Percentiles rank a stretch among this genome's conserved stretches.
phyloP scores from a whole-genome alignment of 2,329 filamentous ascomycete species.

The Trichoderma cornu-damae region DNA sequence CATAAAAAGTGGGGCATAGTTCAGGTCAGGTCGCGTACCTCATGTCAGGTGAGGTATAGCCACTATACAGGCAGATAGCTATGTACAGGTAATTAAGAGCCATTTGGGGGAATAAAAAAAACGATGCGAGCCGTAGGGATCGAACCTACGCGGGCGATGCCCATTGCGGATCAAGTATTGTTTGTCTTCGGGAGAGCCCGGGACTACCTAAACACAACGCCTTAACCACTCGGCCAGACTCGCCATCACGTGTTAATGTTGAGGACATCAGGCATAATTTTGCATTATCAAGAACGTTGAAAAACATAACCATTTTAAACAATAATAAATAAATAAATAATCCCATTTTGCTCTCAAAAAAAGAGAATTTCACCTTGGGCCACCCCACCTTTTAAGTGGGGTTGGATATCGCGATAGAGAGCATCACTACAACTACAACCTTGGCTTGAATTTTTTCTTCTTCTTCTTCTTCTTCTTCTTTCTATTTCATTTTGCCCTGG shows the following conservation, averaged over 20 bases:
- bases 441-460: background rate
- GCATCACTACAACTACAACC: background rate
- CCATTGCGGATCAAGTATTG: conserved; percentile 37
- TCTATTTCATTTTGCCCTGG: background rate
- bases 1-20: no score
- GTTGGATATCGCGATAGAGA: background rate
- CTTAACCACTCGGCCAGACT: conserved; percentile 53
- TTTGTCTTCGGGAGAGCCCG: conserved; percentile 15
- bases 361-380: background rate
- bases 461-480: no score
- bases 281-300: background rate
- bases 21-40: no score
- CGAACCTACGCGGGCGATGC: conserved; percentile 46
- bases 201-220: conserved; percentile 48
- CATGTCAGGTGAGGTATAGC: no score
- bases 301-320: no score
- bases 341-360: no score
- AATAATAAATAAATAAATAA: no score
- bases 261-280: background rate
- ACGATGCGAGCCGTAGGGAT: conserved; percentile 44
- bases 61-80: background rate
- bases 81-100: background rate
- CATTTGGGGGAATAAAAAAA: conserved; percentile 7
- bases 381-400: background rate
- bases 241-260: conserved; percentile 24